These are phyloP conservation scores for Nemania diffusa DNA, from an alignment of 2,329 filamentous ascomycete species.

Conservation along the genomic window DNA sequence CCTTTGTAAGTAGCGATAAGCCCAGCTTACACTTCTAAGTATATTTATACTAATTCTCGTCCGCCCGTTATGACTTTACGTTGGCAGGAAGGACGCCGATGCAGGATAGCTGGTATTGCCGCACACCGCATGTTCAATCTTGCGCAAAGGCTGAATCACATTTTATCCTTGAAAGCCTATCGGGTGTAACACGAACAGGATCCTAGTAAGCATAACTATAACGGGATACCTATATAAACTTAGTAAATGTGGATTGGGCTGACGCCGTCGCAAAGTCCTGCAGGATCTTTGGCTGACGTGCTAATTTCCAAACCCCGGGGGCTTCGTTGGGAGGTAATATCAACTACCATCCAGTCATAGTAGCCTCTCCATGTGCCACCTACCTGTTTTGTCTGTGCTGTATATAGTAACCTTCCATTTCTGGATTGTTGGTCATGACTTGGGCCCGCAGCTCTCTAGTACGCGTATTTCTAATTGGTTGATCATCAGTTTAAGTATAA, in stretches of 20 bases:
- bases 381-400: too few species aligned
- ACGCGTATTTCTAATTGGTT: neutral
- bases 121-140: neutral
- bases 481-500: neutral
- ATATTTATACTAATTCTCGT: too few species aligned
- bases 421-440: too few species aligned
- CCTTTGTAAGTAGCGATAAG: too few species aligned
- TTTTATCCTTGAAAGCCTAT: neutral
- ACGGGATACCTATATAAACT: conserved; percentile 10
- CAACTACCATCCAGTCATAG: neutral
- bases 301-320: neutral
- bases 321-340: neutral
- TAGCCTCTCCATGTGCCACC: neutral
- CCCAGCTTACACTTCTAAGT: too few species aligned
- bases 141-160: neutral
- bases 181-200: too few species aligned
- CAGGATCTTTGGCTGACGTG: conserved; percentile 26
- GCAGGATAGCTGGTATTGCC: too few species aligned
- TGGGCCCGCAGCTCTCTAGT: conserved; percentile 3
- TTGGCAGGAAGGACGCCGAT: too few species aligned
- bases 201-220: conserved; percentile 2
- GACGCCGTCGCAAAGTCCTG: conserved; percentile 25
- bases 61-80: too few species aligned
- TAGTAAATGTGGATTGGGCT: conserved; percentile 3
- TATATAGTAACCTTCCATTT: too few species aligned